A percentile compares a stretch with the other conserved stretches of the same genome.
phyloP scores from a whole-genome alignment of 805 yeast genomes.

The Hanseniaspora osmophila region DNA sequence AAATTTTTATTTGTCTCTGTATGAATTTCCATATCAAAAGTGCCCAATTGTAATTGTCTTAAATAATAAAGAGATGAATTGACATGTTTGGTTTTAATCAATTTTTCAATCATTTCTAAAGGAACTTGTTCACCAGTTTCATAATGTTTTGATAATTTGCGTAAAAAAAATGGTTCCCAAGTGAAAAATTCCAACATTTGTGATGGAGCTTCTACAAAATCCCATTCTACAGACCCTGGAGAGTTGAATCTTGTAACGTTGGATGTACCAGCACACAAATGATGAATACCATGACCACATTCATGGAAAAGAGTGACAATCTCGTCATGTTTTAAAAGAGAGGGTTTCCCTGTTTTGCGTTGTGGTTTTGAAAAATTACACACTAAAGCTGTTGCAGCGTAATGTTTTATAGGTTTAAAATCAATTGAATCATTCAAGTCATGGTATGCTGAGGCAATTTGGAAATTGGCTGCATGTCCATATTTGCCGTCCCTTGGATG shows the following conservation, averaged over 20 bases:
- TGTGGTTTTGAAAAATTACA: conserved; percentile 76
- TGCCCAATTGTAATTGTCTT: conserved; percentile 67
- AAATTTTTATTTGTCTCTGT: conserved; percentile 18
- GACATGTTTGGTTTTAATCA: conserved; percentile 56
- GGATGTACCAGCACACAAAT: conserved; percentile 47
- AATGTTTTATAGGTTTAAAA: no score
- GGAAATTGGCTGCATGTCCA: conserved; percentile 81
- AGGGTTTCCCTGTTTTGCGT: conserved; percentile 38
- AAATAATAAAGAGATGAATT: conserved; percentile 59
- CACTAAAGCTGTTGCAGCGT: conserved; percentile 66
- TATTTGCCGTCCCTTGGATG: conserved; percentile 81
- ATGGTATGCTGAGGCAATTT: conserved; percentile 44
- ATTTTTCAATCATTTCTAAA: conserved; percentile 40
- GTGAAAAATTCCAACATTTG: conserved; percentile 84
- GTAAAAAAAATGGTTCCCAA: conserved; percentile 55
- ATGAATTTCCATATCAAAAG: conserved; percentile 65
- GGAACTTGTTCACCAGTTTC: conserved; percentile 42
- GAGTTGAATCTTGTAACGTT: conserved; percentile 59
- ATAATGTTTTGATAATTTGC: conserved; percentile 51
- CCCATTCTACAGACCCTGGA: conserved; percentile 59
- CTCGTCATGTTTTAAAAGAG: conserved; percentile 63
- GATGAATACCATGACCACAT: conserved; percentile 81
- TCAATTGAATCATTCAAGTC: conserved; percentile 26
- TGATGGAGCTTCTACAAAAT: conserved; percentile 84
- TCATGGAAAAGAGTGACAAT: conserved; percentile 81